Percentiles rank a stretch among this genome's conserved stretches.
phyloP scores from a whole-genome alignment of 352 stramenopile genomes.

The Hyaloperonospora arabidopsidis region DNA sequence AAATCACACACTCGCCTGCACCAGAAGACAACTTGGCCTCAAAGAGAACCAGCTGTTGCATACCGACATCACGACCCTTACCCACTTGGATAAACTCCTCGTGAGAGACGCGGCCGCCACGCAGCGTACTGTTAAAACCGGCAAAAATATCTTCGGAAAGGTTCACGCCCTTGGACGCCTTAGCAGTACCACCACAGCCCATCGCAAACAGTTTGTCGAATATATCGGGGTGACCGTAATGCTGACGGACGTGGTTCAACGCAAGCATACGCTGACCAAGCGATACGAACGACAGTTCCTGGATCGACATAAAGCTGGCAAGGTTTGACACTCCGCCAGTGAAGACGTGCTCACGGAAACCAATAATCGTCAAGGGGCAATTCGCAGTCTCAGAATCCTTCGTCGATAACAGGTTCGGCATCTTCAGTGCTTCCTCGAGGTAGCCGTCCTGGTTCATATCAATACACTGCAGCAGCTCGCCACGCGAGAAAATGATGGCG shows the following conservation, averaged over 20 bases:
- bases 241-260: constrained; percentile 64
- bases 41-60: constrained; percentile 98
- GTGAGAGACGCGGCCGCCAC: constrained; percentile 67
- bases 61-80: constrained; percentile 98
- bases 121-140: constrained; percentile 78
- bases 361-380: constrained; percentile 72
- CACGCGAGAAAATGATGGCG: constrained; percentile 80
- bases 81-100: constrained; percentile 87
- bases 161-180: constrained; percentile 80
- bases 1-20: constrained; percentile 95
- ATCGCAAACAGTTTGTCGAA: constrained; percentile 86
- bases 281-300: constrained; percentile 81
- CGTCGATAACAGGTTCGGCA: constrained; percentile 81
- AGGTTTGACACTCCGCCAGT: constrained; percentile 78
- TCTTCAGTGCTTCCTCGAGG: constrained; percentile 78
- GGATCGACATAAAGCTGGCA: constrained; percentile 83
- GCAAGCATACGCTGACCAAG: constrained; percentile 81
- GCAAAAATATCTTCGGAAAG: constrained; percentile 88
- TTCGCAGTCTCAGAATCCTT: constrained; percentile 66
- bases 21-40: constrained; percentile 96
- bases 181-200: constrained; percentile 69
- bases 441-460: constrained; percentile 88
- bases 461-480: constrained; percentile 84
- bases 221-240: constrained; percentile 86
- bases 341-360: constrained; percentile 84